These are phyloP conservation scores for Rhexocercosporidium sp. DNA, from an alignment of 2,329 filamentous ascomycete genomes.

Conservation along the genomic window DNA sequence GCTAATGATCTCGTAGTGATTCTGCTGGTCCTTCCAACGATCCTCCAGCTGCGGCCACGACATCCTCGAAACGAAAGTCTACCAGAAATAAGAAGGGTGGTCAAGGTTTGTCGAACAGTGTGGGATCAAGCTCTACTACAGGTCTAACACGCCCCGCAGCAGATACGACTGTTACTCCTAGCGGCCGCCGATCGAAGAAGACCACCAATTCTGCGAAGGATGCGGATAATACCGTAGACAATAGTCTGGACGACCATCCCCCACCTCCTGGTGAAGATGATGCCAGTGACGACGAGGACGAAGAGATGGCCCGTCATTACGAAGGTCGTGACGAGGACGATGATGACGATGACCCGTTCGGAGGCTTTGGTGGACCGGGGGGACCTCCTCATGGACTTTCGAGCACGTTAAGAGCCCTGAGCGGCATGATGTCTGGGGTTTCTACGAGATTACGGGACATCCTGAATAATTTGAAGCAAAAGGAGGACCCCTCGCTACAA, in stretches of 20 bases:
- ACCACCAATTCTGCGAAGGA: constrained; percentile 63
- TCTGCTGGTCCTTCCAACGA: constrained; percentile 68
- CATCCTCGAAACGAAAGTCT: constrained; percentile 74
- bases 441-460: constrained; percentile 80
- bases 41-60: constrained; percentile 57
- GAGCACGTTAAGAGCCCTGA: constrained; percentile 82
- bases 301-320: constrained; percentile 59
- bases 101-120: constrained; percentile 50
- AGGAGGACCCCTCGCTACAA: constrained; percentile 86
- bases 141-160: constrained; percentile 41
- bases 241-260: constrained; percentile 33
- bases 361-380: constrained; percentile 69
- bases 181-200: constrained; percentile 54
- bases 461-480: constrained; percentile 75
- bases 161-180: constrained; percentile 44
- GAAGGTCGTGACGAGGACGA: constrained; percentile 57
- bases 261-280: constrained; percentile 45
- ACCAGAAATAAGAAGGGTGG: constrained; percentile 70
- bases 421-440: constrained; percentile 89
- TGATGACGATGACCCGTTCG: constrained; percentile 66
- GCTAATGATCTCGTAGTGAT: constrained; percentile 53
- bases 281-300: constrained; percentile 64
- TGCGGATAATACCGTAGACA: constrained; percentile 71
- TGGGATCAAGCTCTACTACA: constrained; percentile 36
- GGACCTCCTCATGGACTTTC: constrained; percentile 71